These are phyloP conservation scores for Pharnaceum exiguum DNA, from an alignment of 148 eudicot species.

Conservation along the genomic window DNA sequence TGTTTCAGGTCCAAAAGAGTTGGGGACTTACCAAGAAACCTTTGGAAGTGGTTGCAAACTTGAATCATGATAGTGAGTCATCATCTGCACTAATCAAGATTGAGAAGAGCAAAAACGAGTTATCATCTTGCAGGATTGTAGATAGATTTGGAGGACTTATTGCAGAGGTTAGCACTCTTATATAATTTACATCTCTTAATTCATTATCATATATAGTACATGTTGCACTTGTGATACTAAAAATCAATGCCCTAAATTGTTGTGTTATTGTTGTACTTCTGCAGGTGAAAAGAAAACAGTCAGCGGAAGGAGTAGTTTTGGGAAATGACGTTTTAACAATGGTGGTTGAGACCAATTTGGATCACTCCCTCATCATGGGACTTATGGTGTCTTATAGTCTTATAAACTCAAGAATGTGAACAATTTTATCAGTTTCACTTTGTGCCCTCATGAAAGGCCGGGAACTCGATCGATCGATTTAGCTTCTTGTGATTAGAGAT, in stretches of 20 bases:
- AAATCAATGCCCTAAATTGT: neutral
- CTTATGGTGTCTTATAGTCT: constrained; percentile 33
- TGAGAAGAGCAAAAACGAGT: constrained; percentile 12
- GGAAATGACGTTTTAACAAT: constrained; percentile 43
- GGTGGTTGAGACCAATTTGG: constrained; percentile 28
- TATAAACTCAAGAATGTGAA: constrained; percentile 28
- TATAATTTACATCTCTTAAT: neutral
- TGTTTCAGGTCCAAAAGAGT: constrained; percentile 26
- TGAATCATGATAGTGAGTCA: constrained; percentile 16
- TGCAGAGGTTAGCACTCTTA: constrained; percentile 32
- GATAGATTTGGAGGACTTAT: constrained; percentile 26
- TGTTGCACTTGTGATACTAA: no score
- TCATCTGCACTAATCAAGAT: constrained; percentile 18
- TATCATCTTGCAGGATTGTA: constrained; percentile 22
- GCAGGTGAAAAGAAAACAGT: constrained; percentile 37
- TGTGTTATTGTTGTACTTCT: neutral
- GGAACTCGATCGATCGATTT: neutral
- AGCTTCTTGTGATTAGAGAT: constrained; percentile 14
- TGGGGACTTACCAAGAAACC: constrained; percentile 21
- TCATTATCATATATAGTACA: neutral
- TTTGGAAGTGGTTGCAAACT: constrained; percentile 16
- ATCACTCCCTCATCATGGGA: constrained; percentile 36
- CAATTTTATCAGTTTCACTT: neutral
- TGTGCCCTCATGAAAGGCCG: neutral
- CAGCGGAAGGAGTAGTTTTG: constrained; percentile 32